Evolutionary conservation across 352 stramenopile species (phyloP).

Genomic region (Phytophthora vignae): DNA sequence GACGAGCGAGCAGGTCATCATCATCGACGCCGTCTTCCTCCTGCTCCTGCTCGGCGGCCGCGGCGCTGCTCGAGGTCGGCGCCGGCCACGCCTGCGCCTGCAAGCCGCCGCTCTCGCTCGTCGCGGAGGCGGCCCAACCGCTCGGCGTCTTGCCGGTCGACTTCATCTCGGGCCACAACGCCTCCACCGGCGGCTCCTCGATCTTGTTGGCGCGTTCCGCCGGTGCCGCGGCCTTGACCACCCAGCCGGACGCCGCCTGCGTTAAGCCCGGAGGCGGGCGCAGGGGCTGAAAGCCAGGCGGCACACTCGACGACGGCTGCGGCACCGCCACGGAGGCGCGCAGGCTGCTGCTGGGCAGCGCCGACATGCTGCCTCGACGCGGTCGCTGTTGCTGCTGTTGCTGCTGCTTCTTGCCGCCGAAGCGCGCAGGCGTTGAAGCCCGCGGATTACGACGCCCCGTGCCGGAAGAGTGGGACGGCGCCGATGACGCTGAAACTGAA

Average conservation of each 20-base stretch:
- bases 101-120: slow-evolving; percentile 11
- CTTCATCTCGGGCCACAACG: slow-evolving; percentile 41
- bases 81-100: slow-evolving; percentile 27
- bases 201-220: slow-evolving; percentile 34
- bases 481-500: neutral
- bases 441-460: slow-evolving; percentile 20
- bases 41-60: neutral
- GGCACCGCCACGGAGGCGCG: slow-evolving; percentile 12
- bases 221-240: slow-evolving; percentile 35
- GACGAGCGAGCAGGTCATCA: slow-evolving; percentile 35
- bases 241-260: slow-evolving; percentile 38
- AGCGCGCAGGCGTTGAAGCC: slow-evolving; percentile 10
- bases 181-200: slow-evolving; percentile 39
- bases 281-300: slow-evolving; percentile 34
- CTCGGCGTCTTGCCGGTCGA: slow-evolving; percentile 21
- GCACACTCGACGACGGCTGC: slow-evolving; percentile 24
- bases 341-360: slow-evolving; percentile 22
- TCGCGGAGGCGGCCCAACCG: slow-evolving; percentile 26
- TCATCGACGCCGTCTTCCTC: slow-evolving; percentile 20
- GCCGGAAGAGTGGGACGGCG: slow-evolving; percentile 6
- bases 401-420: slow-evolving; percentile 19
- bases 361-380: slow-evolving; percentile 28
- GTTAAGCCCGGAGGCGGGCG: slow-evolving; percentile 32
- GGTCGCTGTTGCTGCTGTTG: slow-evolving; percentile 27
- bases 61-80: too few relatives aligned